phyloP scores from a whole-genome alignment of 1,139 yeast species.

The Kodamaea derodonti region DNA sequence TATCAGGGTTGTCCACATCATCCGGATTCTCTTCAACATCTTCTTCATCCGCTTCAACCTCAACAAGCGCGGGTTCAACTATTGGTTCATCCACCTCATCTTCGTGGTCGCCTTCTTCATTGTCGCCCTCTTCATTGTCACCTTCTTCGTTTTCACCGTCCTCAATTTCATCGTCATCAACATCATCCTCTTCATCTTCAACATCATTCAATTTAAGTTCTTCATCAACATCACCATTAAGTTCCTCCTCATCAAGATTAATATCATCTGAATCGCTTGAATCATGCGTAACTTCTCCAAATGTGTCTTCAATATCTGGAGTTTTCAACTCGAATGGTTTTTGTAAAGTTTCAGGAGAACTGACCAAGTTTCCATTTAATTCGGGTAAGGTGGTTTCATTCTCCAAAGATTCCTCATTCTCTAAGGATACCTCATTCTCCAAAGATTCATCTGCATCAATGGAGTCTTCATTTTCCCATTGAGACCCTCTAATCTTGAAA shows the following conservation, averaged over 20 bases:
- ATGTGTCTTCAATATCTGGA: no score
- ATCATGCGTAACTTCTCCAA: no score
- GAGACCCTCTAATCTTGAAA: no score
- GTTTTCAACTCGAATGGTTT: no score
- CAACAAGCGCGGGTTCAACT: slow-evolving; percentile 7
- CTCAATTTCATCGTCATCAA: slow-evolving; percentile 3
- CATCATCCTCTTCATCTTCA: slow-evolving; percentile 5
- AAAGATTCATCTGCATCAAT: no score
- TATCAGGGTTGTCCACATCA: slow-evolving; percentile 16
- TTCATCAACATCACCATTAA: slow-evolving; percentile 1
- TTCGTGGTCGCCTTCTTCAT: slow-evolving; percentile 11
- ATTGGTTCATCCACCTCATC: neutral
- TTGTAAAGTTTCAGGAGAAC: no score
- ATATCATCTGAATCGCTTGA: no score
- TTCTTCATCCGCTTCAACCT: slow-evolving; percentile 7
- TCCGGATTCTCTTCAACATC: slow-evolving; percentile 7
- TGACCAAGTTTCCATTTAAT: no score
- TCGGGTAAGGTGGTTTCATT: no score
- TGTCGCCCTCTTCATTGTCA: slow-evolving; percentile 13
- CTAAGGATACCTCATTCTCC: no score
- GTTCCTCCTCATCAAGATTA: neutral
- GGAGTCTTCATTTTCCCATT: no score
- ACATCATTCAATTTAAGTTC: slow-evolving; percentile 4
- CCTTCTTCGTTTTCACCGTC: slow-evolving; percentile 9
- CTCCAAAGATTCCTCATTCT: no score